Evolutionary conservation across 441 rosid species (phyloP), one percentile per base, ranked within the genome.

Genomic region (Adansonia rubrostipa): DNA sequence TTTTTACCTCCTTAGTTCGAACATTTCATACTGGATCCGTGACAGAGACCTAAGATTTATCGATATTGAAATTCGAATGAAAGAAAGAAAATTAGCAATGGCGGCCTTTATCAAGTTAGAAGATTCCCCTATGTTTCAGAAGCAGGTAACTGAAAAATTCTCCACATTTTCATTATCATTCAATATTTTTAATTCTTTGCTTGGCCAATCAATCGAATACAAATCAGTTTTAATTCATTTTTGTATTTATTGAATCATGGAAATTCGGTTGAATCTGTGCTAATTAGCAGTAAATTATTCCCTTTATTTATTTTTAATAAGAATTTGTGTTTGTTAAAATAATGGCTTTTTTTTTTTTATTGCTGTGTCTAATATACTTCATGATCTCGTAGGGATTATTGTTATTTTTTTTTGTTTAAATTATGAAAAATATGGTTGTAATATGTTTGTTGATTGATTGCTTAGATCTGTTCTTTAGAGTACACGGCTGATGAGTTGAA

Each of bases 71-170:
- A 9, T 50, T 62, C 28, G 9, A 47, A 60, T 22, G 15, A 17
- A 24, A 53, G 10, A 15, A 36, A 72, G 62, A 7, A n/a, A 40
- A 72, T 56, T 44, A 82, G 33, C 80, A 82, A 91, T 92, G 98
- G 86, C 91, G 67, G 78, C 87, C 28, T 91, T 91, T 76, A 84
- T 87, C 81, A 88, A 89, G 80, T 91, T 94, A 13, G 93, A 94
- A n/a, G 98, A 94, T 84, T 94, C 97, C 1, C 98, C 97, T 42
- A 92, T 94, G 98, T 94, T 94, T 74, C 90, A 88, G 67, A 92
- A 91, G 83, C 92, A 91, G 92, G 98, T 94, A 73, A 82, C 13
- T 33, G 15, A 15, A 64, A 33, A 19, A 19, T 53, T 48, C 48
- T 73, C 66, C 42, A 53, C 50, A n/a, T 53, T 54, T 54, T 54